These are phyloP conservation scores for Ustilago sp. DNA, from an alignment of 1,284 basidiomycete species.

Conservation along the genomic window DNA sequence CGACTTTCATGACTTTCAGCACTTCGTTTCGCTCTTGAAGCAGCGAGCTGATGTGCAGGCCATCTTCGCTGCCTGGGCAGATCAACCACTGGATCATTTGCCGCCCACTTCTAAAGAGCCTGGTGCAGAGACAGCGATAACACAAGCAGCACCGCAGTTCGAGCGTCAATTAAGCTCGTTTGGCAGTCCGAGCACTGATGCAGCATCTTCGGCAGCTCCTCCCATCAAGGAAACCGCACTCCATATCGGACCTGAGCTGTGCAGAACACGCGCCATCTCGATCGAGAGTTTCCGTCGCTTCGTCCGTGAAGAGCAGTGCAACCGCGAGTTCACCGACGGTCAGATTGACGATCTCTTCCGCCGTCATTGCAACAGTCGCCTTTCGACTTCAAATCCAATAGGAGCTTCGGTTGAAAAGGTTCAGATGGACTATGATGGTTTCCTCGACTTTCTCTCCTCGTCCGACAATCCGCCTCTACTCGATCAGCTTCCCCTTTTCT, in stretches of 20 bases:
- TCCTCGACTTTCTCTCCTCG: constrained; percentile 61
- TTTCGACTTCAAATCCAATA: constrained; percentile 18
- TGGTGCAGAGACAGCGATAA: neutral
- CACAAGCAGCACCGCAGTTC: neutral
- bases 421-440: constrained; percentile 56
- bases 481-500: constrained; percentile 48
- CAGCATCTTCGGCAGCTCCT: constrained; percentile 7
- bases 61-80: constrained; percentile 62
- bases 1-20: constrained; percentile 85
- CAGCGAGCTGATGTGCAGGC: constrained; percentile 81
- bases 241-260: constrained; percentile 18
- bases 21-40: constrained; percentile 87
- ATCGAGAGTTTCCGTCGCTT: constrained; percentile 49
- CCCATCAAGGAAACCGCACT: constrained; percentile 5
- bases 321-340: constrained; percentile 30
- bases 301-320: constrained; percentile 58
- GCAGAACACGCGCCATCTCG: constrained; percentile 33
- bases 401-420: constrained; percentile 14
- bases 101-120: neutral
- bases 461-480: constrained; percentile 59
- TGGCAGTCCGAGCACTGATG: neutral
- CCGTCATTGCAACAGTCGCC: constrained; percentile 43
- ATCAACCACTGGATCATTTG: constrained; percentile 23
- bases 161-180: neutral
- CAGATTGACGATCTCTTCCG: constrained; percentile 43